These are phyloP conservation scores for Aspergillus ibericus DNA, from an alignment of 2,329 filamentous ascomycete genomes.

Conservation along the genomic window DNA sequence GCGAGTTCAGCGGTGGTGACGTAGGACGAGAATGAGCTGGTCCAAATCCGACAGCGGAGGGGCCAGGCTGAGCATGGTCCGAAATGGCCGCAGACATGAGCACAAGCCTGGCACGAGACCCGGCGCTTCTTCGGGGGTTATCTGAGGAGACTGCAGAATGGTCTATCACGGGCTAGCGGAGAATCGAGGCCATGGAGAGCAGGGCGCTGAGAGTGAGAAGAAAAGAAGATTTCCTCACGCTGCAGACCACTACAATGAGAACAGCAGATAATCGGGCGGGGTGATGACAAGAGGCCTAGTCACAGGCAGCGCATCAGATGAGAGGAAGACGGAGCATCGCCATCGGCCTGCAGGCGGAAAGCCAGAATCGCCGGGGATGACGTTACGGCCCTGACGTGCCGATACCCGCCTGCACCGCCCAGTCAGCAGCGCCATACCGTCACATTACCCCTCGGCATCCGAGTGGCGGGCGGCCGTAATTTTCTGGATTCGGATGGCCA, in stretches of 20 bases:
- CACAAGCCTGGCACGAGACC: constrained; percentile 8
- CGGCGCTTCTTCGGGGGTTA: constrained; percentile 16
- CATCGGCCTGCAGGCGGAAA: constrained; percentile 20
- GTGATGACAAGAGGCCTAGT: background rate
- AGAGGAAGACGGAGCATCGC: constrained; percentile 10
- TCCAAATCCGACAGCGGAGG: constrained; percentile 11
- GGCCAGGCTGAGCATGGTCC: constrained; percentile 31
- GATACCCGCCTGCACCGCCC: constrained; percentile 29
- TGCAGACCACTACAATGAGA: background rate
- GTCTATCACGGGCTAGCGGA: constrained; percentile 31
- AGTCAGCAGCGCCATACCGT: constrained; percentile 16
- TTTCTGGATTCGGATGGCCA: constrained; percentile 9
- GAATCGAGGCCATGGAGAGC: constrained; percentile 24
- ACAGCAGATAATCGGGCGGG: background rate
- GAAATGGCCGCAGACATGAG: constrained; percentile 29
- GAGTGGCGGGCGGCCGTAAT: constrained; percentile 17
- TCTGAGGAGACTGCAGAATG: constrained; percentile 14
- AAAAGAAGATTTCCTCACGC: constrained; percentile 6
- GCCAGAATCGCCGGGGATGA: constrained; percentile 9
- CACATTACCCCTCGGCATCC: constrained; percentile 20
- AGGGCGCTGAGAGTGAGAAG: background rate
- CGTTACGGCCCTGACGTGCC: constrained; percentile 32
- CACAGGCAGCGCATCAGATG: background rate
- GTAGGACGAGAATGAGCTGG: constrained; percentile 10
- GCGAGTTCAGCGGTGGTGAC: constrained; percentile 20